Evolutionary conservation across 2,329 filamentous ascomycete genomes (phyloP).

Genomic region (Chaetomium strumarium): DNA sequence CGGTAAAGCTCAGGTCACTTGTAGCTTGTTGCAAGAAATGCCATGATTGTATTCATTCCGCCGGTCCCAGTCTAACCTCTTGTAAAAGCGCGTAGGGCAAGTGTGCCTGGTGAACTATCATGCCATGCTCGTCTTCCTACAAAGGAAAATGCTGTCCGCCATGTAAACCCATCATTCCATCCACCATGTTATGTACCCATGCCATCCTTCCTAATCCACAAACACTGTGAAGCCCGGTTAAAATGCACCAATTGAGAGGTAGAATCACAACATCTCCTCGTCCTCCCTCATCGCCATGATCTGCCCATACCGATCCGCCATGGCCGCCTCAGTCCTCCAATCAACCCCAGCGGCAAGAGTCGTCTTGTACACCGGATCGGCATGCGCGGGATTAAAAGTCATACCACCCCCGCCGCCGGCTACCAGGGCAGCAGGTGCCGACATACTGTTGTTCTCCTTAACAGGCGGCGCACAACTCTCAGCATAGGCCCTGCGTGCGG

Average conservation of each 20-base stretch:
- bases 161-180: no score
- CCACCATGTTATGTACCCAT: no score
- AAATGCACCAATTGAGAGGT: neutral
- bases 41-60: no score
- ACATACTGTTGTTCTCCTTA: conserved; percentile 23
- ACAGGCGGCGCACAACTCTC: conserved; percentile 25
- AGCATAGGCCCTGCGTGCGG: conserved; percentile 31
- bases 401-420: conserved; percentile 9
- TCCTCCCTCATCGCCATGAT: conserved; percentile 32
- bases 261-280: conserved; percentile 21
- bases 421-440: conserved; percentile 26
- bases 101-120: no score
- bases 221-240: no score
- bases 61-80: no score
- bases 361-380: conserved; percentile 62
- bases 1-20: no score
- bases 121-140: no score
- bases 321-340: conserved; percentile 40
- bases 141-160: no score
- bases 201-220: no score
- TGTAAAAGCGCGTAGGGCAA: no score
- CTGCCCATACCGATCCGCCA: conserved; percentile 65
- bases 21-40: no score
- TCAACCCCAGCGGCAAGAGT: conserved; percentile 27
- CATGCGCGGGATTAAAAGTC: conserved; percentile 29